Base-by-base conservation (phyloP, 31 red algal genomes). In the Asparagopsis taxiformis region DNA sequence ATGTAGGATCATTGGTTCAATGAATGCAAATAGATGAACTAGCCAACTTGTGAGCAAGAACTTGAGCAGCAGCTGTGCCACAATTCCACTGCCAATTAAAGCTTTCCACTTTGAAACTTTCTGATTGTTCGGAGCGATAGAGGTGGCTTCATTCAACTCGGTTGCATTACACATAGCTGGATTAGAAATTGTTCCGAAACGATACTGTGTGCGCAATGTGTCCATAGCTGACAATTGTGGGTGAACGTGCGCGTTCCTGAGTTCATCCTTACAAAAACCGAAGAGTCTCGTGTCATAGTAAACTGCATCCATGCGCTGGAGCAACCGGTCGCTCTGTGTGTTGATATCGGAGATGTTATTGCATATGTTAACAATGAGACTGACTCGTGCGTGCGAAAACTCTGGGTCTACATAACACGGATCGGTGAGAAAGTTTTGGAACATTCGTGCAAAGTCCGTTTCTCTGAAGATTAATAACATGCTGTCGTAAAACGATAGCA, bases 381-480 rank as follows among this genome's bases (percentile, higher is more conserved):
- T 44, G 1, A 77, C 65, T 22, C 84, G 50, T 26, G 43, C 39
- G 0, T 43, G 50, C 31, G 73, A 77, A 64, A 88, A 88, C 32
- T 39, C 52, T 13, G 65, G 68, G 72, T 88, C 65, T 7, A 77
- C 73, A 29, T 88, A 88, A 50, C 84, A 79, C 9, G 84, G 74
- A 53, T 88, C 84, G 57, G 73, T 71, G 49, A 62, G 44, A 70
- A 88, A 88, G 59, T 77, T 88, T 3, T 49, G 36, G 56, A 88
- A 79, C 41, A 88, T 20, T 2, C 66, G 52, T 0, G 54, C 33
- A 64, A 88, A 88, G 55, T 88, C 84, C n/a, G 65, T 88, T 35
- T 72, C 74, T 51, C 53, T 68, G 13, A 88, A 57, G 26, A 88
- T 43, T n/a, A 73, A 31, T 48, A 72, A 62, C 30, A 70, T 38